Evolutionary conservation across 148 eudicot genomes (phyloP).

Genomic region (Chenopodium quinoa): DNA sequence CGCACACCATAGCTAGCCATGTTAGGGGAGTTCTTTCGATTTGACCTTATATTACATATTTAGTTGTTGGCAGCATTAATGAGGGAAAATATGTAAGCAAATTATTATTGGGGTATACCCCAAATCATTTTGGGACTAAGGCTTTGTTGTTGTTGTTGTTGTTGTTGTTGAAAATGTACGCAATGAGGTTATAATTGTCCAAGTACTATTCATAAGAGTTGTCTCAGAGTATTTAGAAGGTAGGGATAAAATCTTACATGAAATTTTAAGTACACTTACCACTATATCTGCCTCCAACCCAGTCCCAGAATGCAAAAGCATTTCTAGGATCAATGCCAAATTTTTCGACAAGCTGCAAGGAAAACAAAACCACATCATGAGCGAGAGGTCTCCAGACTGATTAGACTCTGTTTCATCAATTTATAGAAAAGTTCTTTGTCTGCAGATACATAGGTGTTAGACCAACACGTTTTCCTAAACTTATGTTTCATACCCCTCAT

Average conservation of each 20-base stretch:
- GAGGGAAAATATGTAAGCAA: no score
- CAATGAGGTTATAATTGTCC: no score
- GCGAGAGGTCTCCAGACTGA: background rate
- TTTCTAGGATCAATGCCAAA: conserved; percentile 96
- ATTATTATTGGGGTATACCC: no score
- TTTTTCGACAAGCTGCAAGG: conserved; percentile 84
- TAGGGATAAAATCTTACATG: background rate
- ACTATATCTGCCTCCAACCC: conserved; percentile 99
- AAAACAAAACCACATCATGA: conserved; percentile 15
- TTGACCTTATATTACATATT: no score
- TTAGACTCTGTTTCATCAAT: background rate
- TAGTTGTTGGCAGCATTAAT: no score
- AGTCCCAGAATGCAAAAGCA: conserved; percentile 99
- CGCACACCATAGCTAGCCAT: no score
- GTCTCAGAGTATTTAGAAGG: no score
- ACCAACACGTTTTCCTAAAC: background rate
- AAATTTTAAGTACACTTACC: conserved; percentile 44
- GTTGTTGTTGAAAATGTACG: no score
- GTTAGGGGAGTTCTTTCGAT: no score
- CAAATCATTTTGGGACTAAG: no score
- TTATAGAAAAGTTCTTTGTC: background rate
- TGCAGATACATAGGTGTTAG: background rate
- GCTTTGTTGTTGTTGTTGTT: no score
- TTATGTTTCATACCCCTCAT: background rate
- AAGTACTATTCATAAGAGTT: no score